phyloP scores from a whole-genome alignment of 345 rosid genomes.

The Acer campestre region DNA sequence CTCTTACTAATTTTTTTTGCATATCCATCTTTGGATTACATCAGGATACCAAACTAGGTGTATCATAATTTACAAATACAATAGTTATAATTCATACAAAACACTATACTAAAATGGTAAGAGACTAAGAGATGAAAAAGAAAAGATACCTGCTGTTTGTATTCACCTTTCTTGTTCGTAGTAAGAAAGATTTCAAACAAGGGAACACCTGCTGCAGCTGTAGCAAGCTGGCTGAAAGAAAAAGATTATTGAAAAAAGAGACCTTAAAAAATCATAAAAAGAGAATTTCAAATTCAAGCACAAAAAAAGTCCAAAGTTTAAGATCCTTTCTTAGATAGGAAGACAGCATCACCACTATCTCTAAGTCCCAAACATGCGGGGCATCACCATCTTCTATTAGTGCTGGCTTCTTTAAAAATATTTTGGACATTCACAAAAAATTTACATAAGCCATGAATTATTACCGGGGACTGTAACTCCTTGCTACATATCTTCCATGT shows the following conservation, averaged over 20 bases:
- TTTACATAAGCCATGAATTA: constrained; percentile 6
- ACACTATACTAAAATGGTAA: constrained; percentile 6
- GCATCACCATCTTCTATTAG: background rate
- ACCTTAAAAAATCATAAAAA: constrained; percentile 14
- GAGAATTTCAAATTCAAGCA: background rate
- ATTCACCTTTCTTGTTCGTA: constrained; percentile 67
- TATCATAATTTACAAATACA: background rate
- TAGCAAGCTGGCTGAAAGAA: constrained; percentile 74
- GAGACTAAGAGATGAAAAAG: constrained; percentile 10
- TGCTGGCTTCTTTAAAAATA: constrained; percentile 1
- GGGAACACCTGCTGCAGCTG: constrained; percentile 69
- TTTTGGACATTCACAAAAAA: background rate
- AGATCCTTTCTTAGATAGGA: background rate
- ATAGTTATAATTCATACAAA: background rate
- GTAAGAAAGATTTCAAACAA: constrained; percentile 87
- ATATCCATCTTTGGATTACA: background rate
- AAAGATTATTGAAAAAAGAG: constrained; percentile 21
- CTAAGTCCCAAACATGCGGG: background rate
- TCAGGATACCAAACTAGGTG: background rate
- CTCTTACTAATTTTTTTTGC: background rate
- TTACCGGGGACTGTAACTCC: constrained; percentile 86
- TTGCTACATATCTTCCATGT: constrained; percentile 92
- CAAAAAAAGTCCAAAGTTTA: background rate
- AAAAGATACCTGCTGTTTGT: constrained; percentile 70
- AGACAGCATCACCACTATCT: background rate